Percentiles rank a stretch among this genome's conserved stretches.
Conservation (phyloP, 352 stramenopile genomes). For the Phytophthora fragariae region DNA sequence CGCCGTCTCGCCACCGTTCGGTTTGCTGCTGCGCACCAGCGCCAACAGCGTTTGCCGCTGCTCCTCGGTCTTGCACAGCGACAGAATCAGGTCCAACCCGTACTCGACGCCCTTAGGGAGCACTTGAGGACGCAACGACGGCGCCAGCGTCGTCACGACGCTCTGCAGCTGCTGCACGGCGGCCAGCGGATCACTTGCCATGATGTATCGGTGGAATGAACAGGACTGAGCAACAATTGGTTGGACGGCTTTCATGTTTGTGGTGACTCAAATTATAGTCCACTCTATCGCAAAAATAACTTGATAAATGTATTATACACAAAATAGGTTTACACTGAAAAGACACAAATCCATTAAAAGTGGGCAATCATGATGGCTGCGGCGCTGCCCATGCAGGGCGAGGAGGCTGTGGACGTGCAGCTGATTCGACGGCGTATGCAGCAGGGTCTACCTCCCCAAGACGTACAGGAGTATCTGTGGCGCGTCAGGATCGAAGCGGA, state of each 20-base stretch:
- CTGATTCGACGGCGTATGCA: conserved; percentile 74
- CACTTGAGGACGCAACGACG: conserved; percentile 66
- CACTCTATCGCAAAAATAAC: conserved; percentile 1
- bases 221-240: conserved; percentile 24
- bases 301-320: conserved; percentile 3
- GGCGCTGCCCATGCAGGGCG: conserved; percentile 70
- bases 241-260: conserved; percentile 30
- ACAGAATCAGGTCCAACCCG: conserved; percentile 69
- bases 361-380: conserved; percentile 68
- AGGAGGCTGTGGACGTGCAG: conserved; percentile 58
- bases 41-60: conserved; percentile 63
- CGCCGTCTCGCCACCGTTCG: conserved; percentile 24
- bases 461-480: conserved; percentile 90
- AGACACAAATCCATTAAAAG: conserved; percentile 14
- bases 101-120: conserved; percentile 69
- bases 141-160: conserved; percentile 60
- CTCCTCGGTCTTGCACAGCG: conserved; percentile 66
- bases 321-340: conserved; percentile 3
- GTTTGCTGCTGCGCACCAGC: conserved; percentile 52
- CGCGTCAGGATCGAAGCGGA: conserved; percentile 82
- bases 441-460: conserved; percentile 61
- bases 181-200: conserved; percentile 58
- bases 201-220: conserved; percentile 21
- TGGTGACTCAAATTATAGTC: conserved; percentile 21
- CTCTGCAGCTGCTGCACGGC: conserved; percentile 74